phyloP scores from a whole-genome alignment of 352 stramenopile species.

The Pythium volutum region DNA sequence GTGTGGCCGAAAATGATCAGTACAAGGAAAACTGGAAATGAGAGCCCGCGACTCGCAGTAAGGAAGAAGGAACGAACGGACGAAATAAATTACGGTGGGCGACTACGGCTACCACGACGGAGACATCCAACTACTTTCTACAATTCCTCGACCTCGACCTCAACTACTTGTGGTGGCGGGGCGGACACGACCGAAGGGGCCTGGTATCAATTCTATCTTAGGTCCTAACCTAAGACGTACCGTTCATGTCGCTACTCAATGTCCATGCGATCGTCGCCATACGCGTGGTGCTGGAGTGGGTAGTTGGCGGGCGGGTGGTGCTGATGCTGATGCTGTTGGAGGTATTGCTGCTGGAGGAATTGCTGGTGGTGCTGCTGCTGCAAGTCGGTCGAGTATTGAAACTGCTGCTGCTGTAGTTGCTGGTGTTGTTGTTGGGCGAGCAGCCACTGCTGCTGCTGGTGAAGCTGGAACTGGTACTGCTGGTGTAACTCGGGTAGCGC shows the following conservation, averaged over 20 bases:
- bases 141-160: neutral
- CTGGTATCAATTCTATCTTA: neutral
- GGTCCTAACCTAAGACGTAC: slow-evolving; percentile 1
- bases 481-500: slow-evolving; percentile 67
- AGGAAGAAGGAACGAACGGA: slow-evolving; percentile 21
- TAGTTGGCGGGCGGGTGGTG: too few relatives aligned
- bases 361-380: slow-evolving; percentile 9
- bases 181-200: neutral
- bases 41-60: slow-evolving; percentile 20
- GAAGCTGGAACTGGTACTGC: slow-evolving; percentile 29
- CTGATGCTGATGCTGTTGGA: too few relatives aligned
- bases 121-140: neutral
- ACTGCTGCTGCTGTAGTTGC: slow-evolving; percentile 16
- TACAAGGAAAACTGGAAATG: slow-evolving; percentile 84
- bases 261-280: slow-evolving; percentile 22
- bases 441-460: slow-evolving; percentile 11
- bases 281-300: neutral
- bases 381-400: slow-evolving; percentile 13
- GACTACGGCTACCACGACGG: neutral
- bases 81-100: slow-evolving; percentile 25
- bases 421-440: slow-evolving; percentile 10
- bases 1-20: slow-evolving; percentile 57
- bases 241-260: slow-evolving; percentile 22
- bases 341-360: too few relatives aligned
- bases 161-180: neutral